These are phyloP conservation scores for Triticum monococcum DNA, from an alignment of 176 grass and related monocot genomes.

Conservation along the genomic window DNA sequence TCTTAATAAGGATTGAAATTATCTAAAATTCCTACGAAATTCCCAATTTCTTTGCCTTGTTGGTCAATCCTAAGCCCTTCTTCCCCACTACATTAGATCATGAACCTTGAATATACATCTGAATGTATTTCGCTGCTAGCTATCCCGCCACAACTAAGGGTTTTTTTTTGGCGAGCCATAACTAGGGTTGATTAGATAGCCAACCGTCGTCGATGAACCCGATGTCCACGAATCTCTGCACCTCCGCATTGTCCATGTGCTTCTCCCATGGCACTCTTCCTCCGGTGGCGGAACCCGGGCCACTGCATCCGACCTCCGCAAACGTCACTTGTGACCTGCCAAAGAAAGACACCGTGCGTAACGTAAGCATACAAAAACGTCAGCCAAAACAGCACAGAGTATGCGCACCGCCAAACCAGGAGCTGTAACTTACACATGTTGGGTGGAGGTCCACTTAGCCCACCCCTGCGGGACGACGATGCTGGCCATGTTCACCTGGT, in stretches of 20 bases:
- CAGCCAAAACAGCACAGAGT: neutral
- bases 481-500: slow-evolving; percentile 29
- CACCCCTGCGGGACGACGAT: slow-evolving; percentile 50
- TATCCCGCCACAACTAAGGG: neutral
- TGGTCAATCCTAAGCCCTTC: neutral
- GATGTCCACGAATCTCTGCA: slow-evolving; percentile 33
- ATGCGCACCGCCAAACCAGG: neutral
- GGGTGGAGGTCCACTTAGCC: slow-evolving; percentile 35
- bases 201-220: slow-evolving; percentile 54
- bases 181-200: slow-evolving; percentile 22
- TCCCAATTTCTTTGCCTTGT: neutral
- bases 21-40: neutral
- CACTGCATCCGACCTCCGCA: slow-evolving; percentile 35
- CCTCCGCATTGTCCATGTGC: slow-evolving; percentile 10
- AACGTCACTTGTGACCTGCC: slow-evolving; percentile 33
- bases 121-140: neutral
- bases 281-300: slow-evolving; percentile 27
- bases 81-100: neutral
- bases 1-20: neutral
- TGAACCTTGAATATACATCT: neutral
- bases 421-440: slow-evolving; percentile 4
- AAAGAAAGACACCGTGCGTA: neutral
- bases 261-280: slow-evolving; percentile 49
- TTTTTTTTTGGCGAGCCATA: neutral
- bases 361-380: neutral